Percentiles rank a stretch among this genome's conserved stretches.
Evolutionary conservation across 331 rosid genomes (phyloP).

Genomic region (Prunus yedoensis): DNA sequence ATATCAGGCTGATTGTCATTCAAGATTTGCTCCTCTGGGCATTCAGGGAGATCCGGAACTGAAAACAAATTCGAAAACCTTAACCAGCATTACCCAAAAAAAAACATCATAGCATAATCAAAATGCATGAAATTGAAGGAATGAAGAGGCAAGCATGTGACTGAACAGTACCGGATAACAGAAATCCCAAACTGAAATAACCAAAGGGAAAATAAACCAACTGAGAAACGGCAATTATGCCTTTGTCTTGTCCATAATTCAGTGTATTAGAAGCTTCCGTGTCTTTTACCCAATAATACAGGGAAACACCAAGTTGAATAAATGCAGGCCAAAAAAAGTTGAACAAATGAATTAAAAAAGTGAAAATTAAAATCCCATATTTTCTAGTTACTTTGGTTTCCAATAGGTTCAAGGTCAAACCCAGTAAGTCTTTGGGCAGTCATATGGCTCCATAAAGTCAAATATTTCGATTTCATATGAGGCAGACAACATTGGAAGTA

Average conservation of each 20-base stretch:
- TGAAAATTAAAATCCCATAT: background rate
- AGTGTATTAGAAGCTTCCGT: background rate
- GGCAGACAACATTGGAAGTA: background rate
- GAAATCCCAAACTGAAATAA: background rate
- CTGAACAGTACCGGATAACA: background rate
- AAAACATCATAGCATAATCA: slow-evolving; percentile 7
- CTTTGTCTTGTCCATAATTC: background rate
- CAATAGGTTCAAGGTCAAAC: slow-evolving; percentile 3
- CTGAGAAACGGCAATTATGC: background rate
- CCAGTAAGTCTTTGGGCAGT: background rate
- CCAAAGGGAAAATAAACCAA: background rate
- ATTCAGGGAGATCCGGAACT: slow-evolving; percentile 55
- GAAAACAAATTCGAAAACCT: slow-evolving; percentile 19
- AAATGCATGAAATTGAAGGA: background rate
- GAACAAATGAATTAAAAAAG: background rate
- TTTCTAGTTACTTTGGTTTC: background rate
- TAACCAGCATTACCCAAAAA: slow-evolving; percentile 11
- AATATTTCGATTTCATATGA: background rate
- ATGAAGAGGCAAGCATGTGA: background rate
- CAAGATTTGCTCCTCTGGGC: slow-evolving; percentile 83
- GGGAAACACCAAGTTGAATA: background rate
- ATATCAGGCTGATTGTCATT: slow-evolving; percentile 72
- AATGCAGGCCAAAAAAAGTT: background rate
- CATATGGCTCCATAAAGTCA: background rate
- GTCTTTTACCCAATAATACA: background rate